These are phyloP conservation scores for Fusarium gaditjirri DNA, from an alignment of 2,329 filamentous ascomycete genomes.

Conservation along the genomic window DNA sequence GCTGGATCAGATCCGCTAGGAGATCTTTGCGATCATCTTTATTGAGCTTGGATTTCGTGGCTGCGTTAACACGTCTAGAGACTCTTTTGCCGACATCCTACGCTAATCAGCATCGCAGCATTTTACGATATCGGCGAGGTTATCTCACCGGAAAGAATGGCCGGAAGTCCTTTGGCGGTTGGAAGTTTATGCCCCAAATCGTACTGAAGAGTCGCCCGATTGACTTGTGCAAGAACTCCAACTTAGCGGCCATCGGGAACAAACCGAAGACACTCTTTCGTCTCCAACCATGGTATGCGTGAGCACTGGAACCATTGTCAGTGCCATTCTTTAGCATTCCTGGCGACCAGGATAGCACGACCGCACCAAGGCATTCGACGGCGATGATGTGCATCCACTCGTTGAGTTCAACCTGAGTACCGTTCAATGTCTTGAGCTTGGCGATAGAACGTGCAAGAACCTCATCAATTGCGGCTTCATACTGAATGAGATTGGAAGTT, in stretches of 20 bases:
- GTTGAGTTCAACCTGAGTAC: conserved; percentile 58
- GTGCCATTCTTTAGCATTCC: conserved; percentile 56
- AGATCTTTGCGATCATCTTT: conserved; percentile 54
- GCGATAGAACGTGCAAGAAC: conserved; percentile 52
- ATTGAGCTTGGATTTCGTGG: conserved; percentile 42
- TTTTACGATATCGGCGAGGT: fast-evolving
- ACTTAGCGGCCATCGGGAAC: conserved; percentile 56
- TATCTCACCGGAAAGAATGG: conserved; percentile 61
- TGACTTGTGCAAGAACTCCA: conserved; percentile 52
- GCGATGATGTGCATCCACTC: conserved; percentile 68
- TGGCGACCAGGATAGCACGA: conserved; percentile 64
- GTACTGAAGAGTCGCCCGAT: conserved; percentile 54
- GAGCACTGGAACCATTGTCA: conserved; percentile 59
- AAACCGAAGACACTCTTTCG: conserved; percentile 64
- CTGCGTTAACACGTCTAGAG: conserved; percentile 48
- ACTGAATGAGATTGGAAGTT: conserved; percentile 54
- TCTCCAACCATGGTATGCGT: conserved; percentile 62
- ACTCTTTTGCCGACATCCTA: conserved; percentile 52
- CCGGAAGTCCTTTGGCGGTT: conserved; percentile 55
- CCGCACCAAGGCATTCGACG: conserved; percentile 62
- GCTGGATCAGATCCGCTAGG: conserved; percentile 57
- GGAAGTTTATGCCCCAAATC: conserved; percentile 58
- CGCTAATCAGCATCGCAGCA: background rate
- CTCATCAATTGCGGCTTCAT: conserved; percentile 54
- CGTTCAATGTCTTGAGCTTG: conserved; percentile 51